A percentile compares a stretch with the other conserved stretches of the same genome.
phyloP scores from a whole-genome alignment of 768 basidiomycete species.

The Suillus discolor region DNA sequence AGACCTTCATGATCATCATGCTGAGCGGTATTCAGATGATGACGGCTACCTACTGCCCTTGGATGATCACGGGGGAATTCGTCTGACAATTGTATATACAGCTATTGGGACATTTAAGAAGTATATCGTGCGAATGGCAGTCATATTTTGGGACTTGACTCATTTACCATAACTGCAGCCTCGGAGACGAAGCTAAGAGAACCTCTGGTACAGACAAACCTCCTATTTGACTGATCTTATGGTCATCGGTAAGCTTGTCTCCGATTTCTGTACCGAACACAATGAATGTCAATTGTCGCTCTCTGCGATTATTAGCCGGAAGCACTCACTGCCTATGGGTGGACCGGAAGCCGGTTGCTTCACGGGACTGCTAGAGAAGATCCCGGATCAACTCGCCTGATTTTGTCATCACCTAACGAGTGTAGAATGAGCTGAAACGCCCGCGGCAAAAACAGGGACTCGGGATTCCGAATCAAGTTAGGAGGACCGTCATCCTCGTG shows the following conservation, averaged over 20 bases:
- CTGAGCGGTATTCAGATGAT: neutral
- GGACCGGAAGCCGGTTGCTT: neutral
- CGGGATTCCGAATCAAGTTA: constrained; percentile 19
- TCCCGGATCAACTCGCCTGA: neutral
- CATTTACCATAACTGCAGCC: neutral
- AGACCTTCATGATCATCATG: neutral
- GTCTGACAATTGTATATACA: neutral
- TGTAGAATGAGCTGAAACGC: constrained; percentile 21
- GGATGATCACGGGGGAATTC: constrained; percentile 12
- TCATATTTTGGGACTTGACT: neutral
- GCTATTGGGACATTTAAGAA: constrained; percentile 17
- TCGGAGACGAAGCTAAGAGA: neutral
- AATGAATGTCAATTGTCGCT: neutral
- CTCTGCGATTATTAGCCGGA: neutral
- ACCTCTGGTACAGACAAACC: neutral
- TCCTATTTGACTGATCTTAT: neutral
- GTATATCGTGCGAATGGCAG: constrained; percentile 13
- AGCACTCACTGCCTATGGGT: neutral
- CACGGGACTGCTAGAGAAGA: neutral
- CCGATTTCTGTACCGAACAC: neutral
- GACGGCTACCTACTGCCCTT: neutral
- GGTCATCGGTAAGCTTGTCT: neutral
- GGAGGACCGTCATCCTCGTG: constrained; percentile 1
- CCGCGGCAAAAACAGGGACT: constrained; percentile 10
- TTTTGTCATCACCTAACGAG: neutral